Conservation (phyloP, 1,284 basidiomycete species). For the Puccinia triticina region DNA sequence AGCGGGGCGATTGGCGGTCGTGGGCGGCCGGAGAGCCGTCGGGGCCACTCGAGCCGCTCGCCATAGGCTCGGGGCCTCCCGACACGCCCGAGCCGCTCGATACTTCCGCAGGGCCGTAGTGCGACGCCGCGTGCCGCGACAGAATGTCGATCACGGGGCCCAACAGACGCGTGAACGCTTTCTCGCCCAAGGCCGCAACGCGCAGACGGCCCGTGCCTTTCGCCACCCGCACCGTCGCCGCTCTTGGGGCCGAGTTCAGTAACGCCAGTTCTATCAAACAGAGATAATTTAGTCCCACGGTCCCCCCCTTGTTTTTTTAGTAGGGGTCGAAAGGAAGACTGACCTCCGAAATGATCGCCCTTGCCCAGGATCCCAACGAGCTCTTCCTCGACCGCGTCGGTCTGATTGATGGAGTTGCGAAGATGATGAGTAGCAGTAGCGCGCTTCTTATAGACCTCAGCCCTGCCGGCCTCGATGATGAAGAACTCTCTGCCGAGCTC, state of each 20-base stretch:
- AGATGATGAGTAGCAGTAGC: conserved; percentile 54
- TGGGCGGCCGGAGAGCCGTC: background rate
- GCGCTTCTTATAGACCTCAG: conserved; percentile 76
- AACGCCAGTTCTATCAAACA: conserved; percentile 74
- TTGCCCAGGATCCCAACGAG: conserved; percentile 76
- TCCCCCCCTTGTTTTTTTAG: background rate
- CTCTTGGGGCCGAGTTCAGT: conserved; percentile 80
- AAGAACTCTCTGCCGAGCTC: conserved; percentile 97
- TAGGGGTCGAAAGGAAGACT: conserved; percentile 58
- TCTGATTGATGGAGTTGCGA: conserved; percentile 61
- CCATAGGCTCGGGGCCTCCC: background rate
- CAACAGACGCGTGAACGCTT: conserved; percentile 89
- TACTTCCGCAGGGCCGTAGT: conserved; percentile 55
- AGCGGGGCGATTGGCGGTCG: conserved; percentile 2
- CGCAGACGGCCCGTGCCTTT: conserved; percentile 67
- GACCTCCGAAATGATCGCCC: conserved; percentile 98
- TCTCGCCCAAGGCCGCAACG: conserved; percentile 88
- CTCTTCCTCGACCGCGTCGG: conserved; percentile 57
- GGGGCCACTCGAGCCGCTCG: background rate
- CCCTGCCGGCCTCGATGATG: conserved; percentile 90
- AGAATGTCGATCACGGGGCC: conserved; percentile 86
- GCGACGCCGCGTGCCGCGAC: conserved; percentile 72
- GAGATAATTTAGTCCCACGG: background rate
- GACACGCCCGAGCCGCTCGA: background rate
- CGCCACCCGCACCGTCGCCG: conserved; percentile 87